Evolutionary conservation across 306 rosid species (phyloP).

Genomic region (Corylus americana): DNA sequence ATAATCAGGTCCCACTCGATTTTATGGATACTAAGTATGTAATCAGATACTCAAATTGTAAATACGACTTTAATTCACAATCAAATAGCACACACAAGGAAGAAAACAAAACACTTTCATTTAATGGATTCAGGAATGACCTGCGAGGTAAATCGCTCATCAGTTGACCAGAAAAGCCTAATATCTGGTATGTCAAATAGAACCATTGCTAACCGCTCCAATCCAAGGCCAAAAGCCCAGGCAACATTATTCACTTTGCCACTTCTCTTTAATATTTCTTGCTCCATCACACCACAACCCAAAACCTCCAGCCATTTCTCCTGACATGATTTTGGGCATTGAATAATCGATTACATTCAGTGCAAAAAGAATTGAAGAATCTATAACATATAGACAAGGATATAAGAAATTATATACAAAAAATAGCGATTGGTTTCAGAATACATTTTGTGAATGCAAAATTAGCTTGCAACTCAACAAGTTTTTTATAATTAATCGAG

Average conservation of each 20-base stretch:
- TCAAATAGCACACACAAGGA: slow-evolving; percentile 18
- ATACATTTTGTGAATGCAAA: background rate
- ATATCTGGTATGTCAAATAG: slow-evolving; percentile 96
- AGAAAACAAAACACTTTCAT: slow-evolving; percentile 19
- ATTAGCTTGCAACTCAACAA: background rate
- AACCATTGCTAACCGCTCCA: slow-evolving; percentile 98
- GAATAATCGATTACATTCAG: background rate
- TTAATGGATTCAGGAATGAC: slow-evolving; percentile 41
- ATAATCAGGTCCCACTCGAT: background rate
- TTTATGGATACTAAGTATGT: background rate
- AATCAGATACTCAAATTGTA: slow-evolving; percentile 6
- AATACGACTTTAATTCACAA: slow-evolving; percentile 21
- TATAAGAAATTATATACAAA: background rate
- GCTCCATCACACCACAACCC: slow-evolving; percentile 98
- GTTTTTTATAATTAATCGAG: background rate
- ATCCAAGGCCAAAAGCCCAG: slow-evolving; percentile 98
- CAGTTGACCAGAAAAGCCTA: slow-evolving; percentile 91
- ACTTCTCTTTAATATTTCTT: slow-evolving; percentile 82
- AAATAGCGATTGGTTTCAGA: background rate
- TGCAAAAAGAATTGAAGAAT: background rate
- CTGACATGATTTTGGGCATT: slow-evolving; percentile 38
- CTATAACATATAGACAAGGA: background rate
- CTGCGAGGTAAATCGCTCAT: slow-evolving; percentile 96
- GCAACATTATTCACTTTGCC: slow-evolving; percentile 79
- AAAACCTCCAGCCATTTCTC: slow-evolving; percentile 95